phyloP scores from a whole-genome alignment of 2,329 filamentous ascomycete species.

The Dothiorella sarmentorum region DNA sequence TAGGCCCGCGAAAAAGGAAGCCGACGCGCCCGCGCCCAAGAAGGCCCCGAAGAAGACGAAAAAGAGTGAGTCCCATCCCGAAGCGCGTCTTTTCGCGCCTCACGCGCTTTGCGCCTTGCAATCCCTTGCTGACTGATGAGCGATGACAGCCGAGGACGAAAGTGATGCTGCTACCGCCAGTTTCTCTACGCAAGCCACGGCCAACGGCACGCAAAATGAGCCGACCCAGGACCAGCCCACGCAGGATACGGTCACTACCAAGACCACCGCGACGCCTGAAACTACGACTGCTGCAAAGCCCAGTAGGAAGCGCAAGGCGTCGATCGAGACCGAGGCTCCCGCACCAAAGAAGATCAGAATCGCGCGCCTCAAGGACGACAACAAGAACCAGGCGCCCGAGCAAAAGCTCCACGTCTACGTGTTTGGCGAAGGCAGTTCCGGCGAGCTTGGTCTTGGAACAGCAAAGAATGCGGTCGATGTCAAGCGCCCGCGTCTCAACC shows the following conservation, averaged over 20 bases:
- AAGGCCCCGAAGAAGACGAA: not conserved
- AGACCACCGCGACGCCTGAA: not conserved
- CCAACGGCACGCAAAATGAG: slow-evolving; percentile 29
- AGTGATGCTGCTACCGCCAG: slow-evolving; percentile 14
- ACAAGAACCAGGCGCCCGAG: slow-evolving; percentile 63
- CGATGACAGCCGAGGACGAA: not conserved
- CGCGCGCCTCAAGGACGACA: slow-evolving; percentile 23
- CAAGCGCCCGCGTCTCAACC: slow-evolving; percentile 69
- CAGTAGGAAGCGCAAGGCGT: slow-evolving; percentile 25
- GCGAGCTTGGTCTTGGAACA: slow-evolving; percentile 74
- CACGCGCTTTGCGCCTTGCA: not conserved
- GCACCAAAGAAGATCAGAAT: slow-evolving; percentile 28
- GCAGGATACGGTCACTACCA: slow-evolving; percentile 20
- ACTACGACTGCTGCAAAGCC: slow-evolving; percentile 24
- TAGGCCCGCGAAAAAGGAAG: slow-evolving; percentile 12
- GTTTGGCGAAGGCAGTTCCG: slow-evolving; percentile 75
- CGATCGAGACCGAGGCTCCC: not conserved
- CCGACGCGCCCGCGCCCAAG: not conserved
- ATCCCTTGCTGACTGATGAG: slow-evolving; percentile 10
- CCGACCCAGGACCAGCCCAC: slow-evolving; percentile 17
- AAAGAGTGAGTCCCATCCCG: not conserved
- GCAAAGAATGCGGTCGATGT: slow-evolving; percentile 66
- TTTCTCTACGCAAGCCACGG: not conserved
- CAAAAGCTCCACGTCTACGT: slow-evolving; percentile 70
- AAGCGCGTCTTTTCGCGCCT: not conserved